These are phyloP conservation scores for Ceratobasidium sp. DNA, from an alignment of 1,284 basidiomycete species.

Conservation along the genomic window DNA sequence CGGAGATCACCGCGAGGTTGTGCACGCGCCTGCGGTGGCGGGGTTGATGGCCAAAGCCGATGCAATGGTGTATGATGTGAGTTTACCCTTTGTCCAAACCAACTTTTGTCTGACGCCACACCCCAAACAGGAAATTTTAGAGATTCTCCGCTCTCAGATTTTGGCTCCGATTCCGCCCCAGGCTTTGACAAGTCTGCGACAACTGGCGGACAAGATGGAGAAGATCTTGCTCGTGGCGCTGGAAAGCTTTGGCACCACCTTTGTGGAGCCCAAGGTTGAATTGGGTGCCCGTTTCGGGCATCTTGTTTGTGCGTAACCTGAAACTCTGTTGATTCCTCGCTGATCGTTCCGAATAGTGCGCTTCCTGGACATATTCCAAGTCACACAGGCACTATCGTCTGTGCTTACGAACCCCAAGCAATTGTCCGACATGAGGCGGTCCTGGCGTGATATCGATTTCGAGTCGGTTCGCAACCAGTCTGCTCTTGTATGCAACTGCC, in stretches of 20 bases:
- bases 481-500: slow-evolving; percentile 90
- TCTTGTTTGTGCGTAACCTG: slow-evolving; percentile 76
- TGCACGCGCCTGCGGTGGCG: slow-evolving; percentile 87
- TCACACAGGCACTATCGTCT: slow-evolving; percentile 86
- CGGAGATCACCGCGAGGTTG: slow-evolving; percentile 83
- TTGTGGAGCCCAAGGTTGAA: slow-evolving; percentile 90
- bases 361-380: slow-evolving; percentile 90
- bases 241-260: slow-evolving; percentile 86
- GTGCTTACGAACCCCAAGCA: slow-evolving; percentile 88
- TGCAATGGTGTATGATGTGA: slow-evolving; percentile 87
- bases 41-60: slow-evolving; percentile 89
- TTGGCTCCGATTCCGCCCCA: slow-evolving; percentile 78
- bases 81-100: slow-evolving; percentile 52
- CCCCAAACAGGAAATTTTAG: slow-evolving; percentile 79
- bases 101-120: slow-evolving; percentile 25
- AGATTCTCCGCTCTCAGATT: slow-evolving; percentile 85
- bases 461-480: slow-evolving; percentile 91
- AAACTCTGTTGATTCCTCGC: slow-evolving; percentile 27
- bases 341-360: slow-evolving; percentile 66
- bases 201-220: slow-evolving; percentile 91
- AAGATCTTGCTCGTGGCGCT: slow-evolving; percentile 84
- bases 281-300: slow-evolving; percentile 89
- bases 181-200: slow-evolving; percentile 77
- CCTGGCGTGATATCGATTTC: slow-evolving; percentile 88
- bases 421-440: slow-evolving; percentile 84